Evolutionary conservation across 2,329 filamentous ascomycete genomes (phyloP).

Genomic region (Pyrenophora seminiperda): DNA sequence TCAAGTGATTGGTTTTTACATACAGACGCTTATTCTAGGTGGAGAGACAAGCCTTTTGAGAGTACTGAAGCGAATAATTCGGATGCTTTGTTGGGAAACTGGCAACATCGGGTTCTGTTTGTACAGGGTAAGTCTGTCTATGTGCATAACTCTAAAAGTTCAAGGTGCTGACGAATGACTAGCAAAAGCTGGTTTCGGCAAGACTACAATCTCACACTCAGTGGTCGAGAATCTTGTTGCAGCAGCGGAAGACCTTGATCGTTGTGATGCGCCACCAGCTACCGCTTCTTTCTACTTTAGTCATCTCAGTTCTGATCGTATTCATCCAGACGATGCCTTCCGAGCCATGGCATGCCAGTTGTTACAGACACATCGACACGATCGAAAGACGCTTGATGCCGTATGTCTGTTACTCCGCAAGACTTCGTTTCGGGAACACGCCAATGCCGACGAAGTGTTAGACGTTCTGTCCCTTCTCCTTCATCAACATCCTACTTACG

Average conservation of each 20-base stretch:
- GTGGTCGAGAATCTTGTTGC: slow-evolving; percentile 31
- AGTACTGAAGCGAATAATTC: slow-evolving; percentile 24
- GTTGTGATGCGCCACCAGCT: slow-evolving; percentile 29
- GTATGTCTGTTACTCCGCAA: slow-evolving; percentile 36
- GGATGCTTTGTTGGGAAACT: slow-evolving; percentile 20
- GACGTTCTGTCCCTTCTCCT: slow-evolving; percentile 33
- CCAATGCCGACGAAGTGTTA: slow-evolving; percentile 35
- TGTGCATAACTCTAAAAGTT: not conserved
- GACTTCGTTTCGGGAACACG: slow-evolving; percentile 28
- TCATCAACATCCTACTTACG: slow-evolving; percentile 38
- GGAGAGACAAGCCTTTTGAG: slow-evolving; percentile 31
- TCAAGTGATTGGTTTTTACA: slow-evolving; percentile 38
- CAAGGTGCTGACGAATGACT: slow-evolving; percentile 6
- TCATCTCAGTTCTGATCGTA: slow-evolving; percentile 20
- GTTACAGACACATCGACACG: slow-evolving; percentile 30
- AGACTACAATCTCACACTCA: slow-evolving; percentile 32
- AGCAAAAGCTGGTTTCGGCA: slow-evolving; percentile 41
- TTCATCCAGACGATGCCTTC: slow-evolving; percentile 29
- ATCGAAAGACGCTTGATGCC: slow-evolving; percentile 33
- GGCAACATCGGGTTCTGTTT: slow-evolving; percentile 39
- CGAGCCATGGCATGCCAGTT: slow-evolving; percentile 33
- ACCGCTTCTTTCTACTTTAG: slow-evolving; percentile 36
- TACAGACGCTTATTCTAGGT: slow-evolving; percentile 27
- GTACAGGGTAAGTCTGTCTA: slow-evolving; percentile 31
- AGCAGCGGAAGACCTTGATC: slow-evolving; percentile 28